Evolutionary conservation across 306 rosid species (phyloP).

Genomic region (Dalbergia oliveri): DNA sequence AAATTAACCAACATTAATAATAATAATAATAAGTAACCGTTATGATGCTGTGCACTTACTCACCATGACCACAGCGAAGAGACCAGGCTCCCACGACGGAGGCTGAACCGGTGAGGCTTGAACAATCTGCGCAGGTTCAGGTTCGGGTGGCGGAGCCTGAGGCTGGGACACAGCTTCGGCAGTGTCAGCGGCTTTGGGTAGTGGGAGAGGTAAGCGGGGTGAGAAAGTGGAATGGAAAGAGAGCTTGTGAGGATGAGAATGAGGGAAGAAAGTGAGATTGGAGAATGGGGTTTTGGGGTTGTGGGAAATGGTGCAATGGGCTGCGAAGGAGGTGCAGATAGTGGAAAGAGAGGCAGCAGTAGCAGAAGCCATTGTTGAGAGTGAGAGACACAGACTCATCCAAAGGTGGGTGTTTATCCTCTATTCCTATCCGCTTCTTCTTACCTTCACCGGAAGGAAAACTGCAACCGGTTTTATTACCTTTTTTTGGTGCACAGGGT

Average conservation of each 20-base stretch:
- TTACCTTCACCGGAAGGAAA: not conserved
- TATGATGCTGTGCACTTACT: conserved; percentile 51
- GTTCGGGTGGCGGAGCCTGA: conserved; percentile 36
- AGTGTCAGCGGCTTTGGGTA: conserved; percentile 61
- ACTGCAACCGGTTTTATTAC: not conserved
- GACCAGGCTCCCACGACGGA: conserved; percentile 71
- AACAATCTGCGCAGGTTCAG: conserved; percentile 49
- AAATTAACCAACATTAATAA: not conserved
- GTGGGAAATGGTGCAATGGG: conserved; percentile 65
- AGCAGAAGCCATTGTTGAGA: conserved; percentile 66
- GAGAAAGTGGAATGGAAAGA: conserved; percentile 55
- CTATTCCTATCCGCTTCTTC: conserved; percentile 39
- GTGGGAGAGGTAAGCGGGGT: conserved; percentile 52
- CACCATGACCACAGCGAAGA: conserved; percentile 95
- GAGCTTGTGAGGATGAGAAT: conserved; percentile 53
- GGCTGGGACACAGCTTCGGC: conserved; percentile 38
- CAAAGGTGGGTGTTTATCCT: conserved; percentile 8
- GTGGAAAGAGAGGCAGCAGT: conserved; percentile 63
- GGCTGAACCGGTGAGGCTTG: conserved; percentile 49
- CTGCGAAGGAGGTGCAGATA: conserved; percentile 63
- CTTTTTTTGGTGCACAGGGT: not conserved
- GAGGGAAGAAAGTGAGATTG: conserved; percentile 46
- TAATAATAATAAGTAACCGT: not conserved
- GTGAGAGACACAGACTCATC: too few species aligned
- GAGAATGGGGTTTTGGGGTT: conserved; percentile 42